Evolutionary conservation across 1,139 yeast species (phyloP), one percentile per base, ranked within the genome.

Genomic region (Arxiozyma bovina): DNA sequence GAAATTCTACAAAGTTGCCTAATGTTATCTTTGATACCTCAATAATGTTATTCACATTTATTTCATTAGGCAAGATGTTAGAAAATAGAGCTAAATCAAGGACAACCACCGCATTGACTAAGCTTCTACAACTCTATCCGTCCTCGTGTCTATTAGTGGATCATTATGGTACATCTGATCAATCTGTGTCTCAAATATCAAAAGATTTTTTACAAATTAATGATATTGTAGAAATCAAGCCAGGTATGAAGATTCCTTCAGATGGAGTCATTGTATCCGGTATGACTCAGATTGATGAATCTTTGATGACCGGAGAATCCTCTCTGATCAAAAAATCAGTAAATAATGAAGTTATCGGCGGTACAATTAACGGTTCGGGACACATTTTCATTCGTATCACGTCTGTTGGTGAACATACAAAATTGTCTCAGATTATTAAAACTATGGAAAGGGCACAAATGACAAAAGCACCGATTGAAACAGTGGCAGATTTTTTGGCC

Each of bases 71-170:
- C 3, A 91, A 93, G 70, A 87, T 88, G 78, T 74, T 91, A 23
- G 99, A 94, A 67, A 88, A 87, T 69, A 83, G 80, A 61, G 99
- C 99, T 2, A 90, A 93, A 66, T 96, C 99, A 5, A 90, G 88
- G 55, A 93, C 98, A 0, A 88, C 97, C 0, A 80, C 88, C 1
- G 96, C 98, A 0, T 76, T 94, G 50, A 85, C 96, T 0, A 80
- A 83, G 59, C 75, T 94, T 44, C 77, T 94, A 49, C 83, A 93
- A 3, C 74, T 93, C 56, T 80, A 95, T 1, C 98, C 99, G 0
- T 78, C 90, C 0, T 77, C 77, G 8, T 91, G 98, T 63, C 74
- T 78, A 0, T 82, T 89, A 42, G 75, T 86, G 5, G 77, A 60
- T 25, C 50, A 57, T 27, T 55, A 52, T 18, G 54, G 75, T 22